A percentile compares a stretch with the other conserved stretches of the same genome.
Evolutionary conservation across 345 rosid genomes (phyloP).

Genomic region (Laguncularia racemosa): DNA sequence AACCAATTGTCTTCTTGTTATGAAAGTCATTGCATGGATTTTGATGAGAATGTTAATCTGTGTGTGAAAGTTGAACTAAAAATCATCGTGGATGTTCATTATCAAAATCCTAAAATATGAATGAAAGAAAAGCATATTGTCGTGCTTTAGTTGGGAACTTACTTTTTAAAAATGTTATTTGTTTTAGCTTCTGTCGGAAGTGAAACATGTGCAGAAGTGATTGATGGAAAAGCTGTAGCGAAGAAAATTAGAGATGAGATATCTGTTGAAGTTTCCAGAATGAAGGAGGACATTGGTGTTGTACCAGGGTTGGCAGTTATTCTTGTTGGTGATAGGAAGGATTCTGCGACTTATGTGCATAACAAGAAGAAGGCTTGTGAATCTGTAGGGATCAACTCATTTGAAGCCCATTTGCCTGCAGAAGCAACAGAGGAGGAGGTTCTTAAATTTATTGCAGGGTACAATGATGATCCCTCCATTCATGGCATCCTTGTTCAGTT

Average conservation of each 20-base stretch:
- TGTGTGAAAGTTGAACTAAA: too few relatives aligned
- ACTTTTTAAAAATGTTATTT: not conserved
- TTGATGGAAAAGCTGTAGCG: constrained; percentile 72
- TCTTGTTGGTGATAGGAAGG: constrained; percentile 75
- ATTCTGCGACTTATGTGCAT: constrained; percentile 76
- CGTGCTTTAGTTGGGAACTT: not conserved
- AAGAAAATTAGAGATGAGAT: constrained; percentile 68
- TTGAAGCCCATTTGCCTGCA: constrained; percentile 51
- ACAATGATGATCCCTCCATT: constrained; percentile 60
- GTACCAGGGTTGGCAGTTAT: constrained; percentile 84
- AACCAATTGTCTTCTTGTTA: too few relatives aligned
- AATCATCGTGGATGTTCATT: too few relatives aligned
- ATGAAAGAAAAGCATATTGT: not conserved
- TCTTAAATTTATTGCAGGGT: constrained; percentile 42
- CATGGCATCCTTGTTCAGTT: constrained; percentile 94
- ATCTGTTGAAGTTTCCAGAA: constrained; percentile 46
- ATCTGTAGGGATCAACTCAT: constrained; percentile 66
- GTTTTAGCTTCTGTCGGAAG: constrained; percentile 13
- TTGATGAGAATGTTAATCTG: too few relatives aligned
- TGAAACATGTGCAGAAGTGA: constrained; percentile 45
- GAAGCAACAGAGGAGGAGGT: constrained; percentile 62
- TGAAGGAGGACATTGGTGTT: constrained; percentile 67
- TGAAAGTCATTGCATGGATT: too few relatives aligned
- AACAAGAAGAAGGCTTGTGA: constrained; percentile 90
- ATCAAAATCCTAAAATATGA: not conserved